A percentile compares a stretch with the other conserved stretches of the same genome.
Evolutionary conservation across 768 basidiomycete genomes (phyloP).

Genomic region (Termitomyces sp.): DNA sequence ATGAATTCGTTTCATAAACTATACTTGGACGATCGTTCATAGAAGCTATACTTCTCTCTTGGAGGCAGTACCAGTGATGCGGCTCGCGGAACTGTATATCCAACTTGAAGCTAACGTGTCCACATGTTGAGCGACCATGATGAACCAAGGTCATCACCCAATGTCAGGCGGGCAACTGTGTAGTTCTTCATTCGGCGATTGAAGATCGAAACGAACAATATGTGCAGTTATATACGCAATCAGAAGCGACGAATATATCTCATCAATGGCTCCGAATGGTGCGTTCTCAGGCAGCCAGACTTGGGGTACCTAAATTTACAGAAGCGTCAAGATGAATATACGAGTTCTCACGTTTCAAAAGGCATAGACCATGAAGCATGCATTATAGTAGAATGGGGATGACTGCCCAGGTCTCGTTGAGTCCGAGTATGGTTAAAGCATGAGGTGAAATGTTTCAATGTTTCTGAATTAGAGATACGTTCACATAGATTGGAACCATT

Average conservation of each 20-base stretch:
- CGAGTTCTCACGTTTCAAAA: not conserved
- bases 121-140: not conserved
- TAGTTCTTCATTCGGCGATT: too few relatives aligned
- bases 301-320: not conserved
- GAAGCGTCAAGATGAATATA: not conserved
- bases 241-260: too few relatives aligned
- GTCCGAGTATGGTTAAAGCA: not conserved
- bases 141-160: not conserved
- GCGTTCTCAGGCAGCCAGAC: not conserved
- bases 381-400: not conserved
- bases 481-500: not conserved
- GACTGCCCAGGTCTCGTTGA: too few relatives aligned
- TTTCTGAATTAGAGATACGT: not conserved
- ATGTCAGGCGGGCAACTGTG: not conserved
- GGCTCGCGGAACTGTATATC: not conserved
- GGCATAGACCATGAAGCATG: not conserved
- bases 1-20: not conserved
- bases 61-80: too few relatives aligned
- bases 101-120: not conserved
- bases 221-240: too few relatives aligned
- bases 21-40: not conserved
- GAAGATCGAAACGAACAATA: too few relatives aligned
- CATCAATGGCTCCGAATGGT: not conserved
- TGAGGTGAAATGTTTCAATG: not conserved
- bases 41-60: not conserved